phyloP scores from a whole-genome alignment of 352 stramenopile genomes.

The Phytophthora litchii region DNA sequence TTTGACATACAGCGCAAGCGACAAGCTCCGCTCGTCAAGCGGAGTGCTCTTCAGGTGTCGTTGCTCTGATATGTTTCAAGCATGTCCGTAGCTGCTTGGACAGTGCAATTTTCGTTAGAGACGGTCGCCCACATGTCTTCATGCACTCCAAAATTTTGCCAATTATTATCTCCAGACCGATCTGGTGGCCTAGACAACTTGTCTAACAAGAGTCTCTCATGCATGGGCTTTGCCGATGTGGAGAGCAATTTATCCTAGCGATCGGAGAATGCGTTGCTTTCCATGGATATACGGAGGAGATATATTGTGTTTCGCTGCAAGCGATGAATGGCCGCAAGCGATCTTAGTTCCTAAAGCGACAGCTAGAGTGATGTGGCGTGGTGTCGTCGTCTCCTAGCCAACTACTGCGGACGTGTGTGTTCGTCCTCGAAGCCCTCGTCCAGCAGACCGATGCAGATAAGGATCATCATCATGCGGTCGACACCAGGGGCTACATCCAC shows the following conservation, averaged over 20 bases:
- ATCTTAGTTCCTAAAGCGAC: constrained; percentile 8
- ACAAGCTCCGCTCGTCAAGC: too few species aligned
- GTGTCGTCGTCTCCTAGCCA: too few species aligned
- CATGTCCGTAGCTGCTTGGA: constrained; percentile 3
- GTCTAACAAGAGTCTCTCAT: too few species aligned
- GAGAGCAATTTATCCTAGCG: constrained; percentile 13
- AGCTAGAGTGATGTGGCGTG: not conserved
- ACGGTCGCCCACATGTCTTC: constrained; percentile 11
- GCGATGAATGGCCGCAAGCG: constrained; percentile 12
- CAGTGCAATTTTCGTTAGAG: constrained; percentile 9
- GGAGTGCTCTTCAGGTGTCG: not conserved
- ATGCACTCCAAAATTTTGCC: constrained; percentile 10
- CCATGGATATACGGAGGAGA: constrained; percentile 12
- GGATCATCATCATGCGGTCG: constrained; percentile 49
- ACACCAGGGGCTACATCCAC: constrained; percentile 41
- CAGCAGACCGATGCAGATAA: constrained; percentile 45
- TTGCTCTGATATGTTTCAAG: constrained; percentile 2
- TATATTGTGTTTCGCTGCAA: constrained; percentile 21
- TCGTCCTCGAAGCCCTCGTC: constrained; percentile 38
- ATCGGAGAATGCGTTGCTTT: too few species aligned
- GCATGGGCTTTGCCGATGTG: constrained; percentile 8
- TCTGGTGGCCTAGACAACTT: constrained; percentile 1
- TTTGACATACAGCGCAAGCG: not conserved
- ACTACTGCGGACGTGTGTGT: constrained; percentile 30
- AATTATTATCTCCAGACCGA: constrained; percentile 4